Percentiles rank a stretch among this genome's conserved stretches.
These are phyloP conservation scores for Macrophomina pseudophaseolina DNA, from an alignment of 2,329 filamentous ascomycete genomes.

Conservation along the genomic window DNA sequence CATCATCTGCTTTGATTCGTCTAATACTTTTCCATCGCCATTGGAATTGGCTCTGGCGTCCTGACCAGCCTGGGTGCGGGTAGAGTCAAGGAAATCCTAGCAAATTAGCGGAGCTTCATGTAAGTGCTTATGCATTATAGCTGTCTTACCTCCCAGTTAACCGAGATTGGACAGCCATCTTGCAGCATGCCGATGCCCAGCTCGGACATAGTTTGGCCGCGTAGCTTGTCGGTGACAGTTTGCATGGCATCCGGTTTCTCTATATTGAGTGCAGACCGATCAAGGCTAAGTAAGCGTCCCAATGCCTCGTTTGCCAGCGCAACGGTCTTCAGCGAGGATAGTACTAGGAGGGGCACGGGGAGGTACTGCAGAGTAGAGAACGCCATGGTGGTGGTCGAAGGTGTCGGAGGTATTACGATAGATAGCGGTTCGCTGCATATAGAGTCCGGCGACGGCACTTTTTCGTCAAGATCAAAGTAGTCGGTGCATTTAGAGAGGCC, in stretches of 20 bases:
- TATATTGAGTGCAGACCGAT: constrained; percentile 43
- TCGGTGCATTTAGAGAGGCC: constrained; percentile 29
- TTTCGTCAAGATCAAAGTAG: constrained; percentile 37
- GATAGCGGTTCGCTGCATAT: constrained; percentile 41
- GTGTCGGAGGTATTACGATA: constrained; percentile 36
- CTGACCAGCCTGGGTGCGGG: constrained; percentile 45
- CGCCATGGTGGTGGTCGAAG: constrained; percentile 38
- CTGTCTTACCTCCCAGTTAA: constrained; percentile 54
- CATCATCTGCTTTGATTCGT: constrained; percentile 15
- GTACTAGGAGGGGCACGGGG: constrained; percentile 72
- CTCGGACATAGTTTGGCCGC: constrained; percentile 69
- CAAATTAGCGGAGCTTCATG: constrained; percentile 6
- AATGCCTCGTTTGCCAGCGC: constrained; percentile 78
- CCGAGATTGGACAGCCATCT: constrained; percentile 61
- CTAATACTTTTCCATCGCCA: neutral
- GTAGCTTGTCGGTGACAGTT: constrained; percentile 63
- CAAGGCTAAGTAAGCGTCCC: constrained; percentile 69
- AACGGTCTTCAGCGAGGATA: constrained; percentile 72
- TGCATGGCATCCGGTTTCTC: constrained; percentile 45
- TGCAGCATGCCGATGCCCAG: constrained; percentile 76
- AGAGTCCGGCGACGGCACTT: constrained; percentile 33
- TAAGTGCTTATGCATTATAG: constrained; percentile 1
- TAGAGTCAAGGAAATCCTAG: constrained; percentile 50
- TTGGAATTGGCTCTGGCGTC: constrained; percentile 19
- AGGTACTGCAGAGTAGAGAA: constrained; percentile 71